Conservation (phyloP, 495 filamentous ascomycete species). For the Aspergillus saccharolyticus region DNA sequence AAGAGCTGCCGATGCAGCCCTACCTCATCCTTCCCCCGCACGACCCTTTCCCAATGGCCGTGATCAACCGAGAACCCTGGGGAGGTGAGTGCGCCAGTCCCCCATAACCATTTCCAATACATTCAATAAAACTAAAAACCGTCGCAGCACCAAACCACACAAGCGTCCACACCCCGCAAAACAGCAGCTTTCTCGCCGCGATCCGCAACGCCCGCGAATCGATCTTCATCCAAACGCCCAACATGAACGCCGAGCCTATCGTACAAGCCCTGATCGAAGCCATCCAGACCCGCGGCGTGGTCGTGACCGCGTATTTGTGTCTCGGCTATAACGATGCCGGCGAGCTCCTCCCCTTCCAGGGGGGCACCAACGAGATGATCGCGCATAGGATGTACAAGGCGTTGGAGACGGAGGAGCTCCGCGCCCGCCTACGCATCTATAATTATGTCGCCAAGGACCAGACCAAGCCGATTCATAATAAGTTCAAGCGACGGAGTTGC, state of each 20-base stretch:
- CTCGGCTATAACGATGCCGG: constrained; percentile 76
- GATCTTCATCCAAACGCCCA: constrained; percentile 72
- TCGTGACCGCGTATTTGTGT: constrained; percentile 64
- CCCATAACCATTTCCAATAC: too few species aligned
- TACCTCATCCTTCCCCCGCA: constrained; percentile 52
- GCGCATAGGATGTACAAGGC: constrained; percentile 51
- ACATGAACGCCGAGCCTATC: constrained; percentile 67
- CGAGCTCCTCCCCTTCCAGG: constrained; percentile 68
- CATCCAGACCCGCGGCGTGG: constrained; percentile 54
- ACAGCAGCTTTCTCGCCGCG: constrained; percentile 63
- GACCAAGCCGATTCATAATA: constrained; percentile 55
- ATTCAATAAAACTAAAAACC: constrained; percentile 5
- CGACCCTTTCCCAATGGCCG: constrained; percentile 61
- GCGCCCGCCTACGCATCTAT: constrained; percentile 47
- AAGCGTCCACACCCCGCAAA: constrained; percentile 61
- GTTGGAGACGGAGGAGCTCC: constrained; percentile 40
- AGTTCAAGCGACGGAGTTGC: constrained; percentile 58
- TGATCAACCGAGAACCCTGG: constrained; percentile 64
- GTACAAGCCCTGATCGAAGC: constrained; percentile 57
- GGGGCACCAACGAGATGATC: constrained; percentile 70
- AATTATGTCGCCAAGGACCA: constrained; percentile 75
- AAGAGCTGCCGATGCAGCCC: constrained; percentile 54
- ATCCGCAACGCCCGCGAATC: constrained; percentile 55
- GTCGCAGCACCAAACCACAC: constrained; percentile 48
- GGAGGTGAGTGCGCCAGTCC: constrained; percentile 39